phyloP scores from a whole-genome alignment of 2,329 filamentous ascomycete species.

The Neoscytalidium dimidiatum region DNA sequence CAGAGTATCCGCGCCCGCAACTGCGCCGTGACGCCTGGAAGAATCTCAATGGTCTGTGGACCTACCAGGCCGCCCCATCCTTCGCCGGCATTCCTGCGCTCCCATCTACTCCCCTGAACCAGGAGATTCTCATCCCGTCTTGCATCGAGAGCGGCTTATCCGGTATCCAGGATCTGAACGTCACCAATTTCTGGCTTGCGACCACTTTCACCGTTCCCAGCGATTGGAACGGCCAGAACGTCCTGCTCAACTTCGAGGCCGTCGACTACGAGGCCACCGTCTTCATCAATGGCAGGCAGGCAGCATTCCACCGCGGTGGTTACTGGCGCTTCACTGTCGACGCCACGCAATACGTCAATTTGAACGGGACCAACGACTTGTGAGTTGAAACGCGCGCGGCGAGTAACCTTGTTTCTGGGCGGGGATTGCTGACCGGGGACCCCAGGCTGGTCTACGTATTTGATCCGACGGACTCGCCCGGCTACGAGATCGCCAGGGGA shows the following conservation, averaged over 20 bases:
- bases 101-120: constrained; percentile 49
- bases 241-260: constrained; percentile 60
- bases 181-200: constrained; percentile 50
- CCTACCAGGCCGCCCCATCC: constrained; percentile 46
- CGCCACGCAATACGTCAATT: constrained; percentile 49
- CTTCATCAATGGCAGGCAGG: constrained; percentile 58
- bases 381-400: constrained; percentile 34
- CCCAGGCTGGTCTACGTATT: constrained; percentile 63
- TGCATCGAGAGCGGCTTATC: constrained; percentile 58
- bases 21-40: constrained; percentile 57
- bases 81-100: constrained; percentile 33
- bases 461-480: constrained; percentile 64
- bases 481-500: constrained; percentile 63
- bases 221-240: constrained; percentile 47
- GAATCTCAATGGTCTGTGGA: constrained; percentile 62
- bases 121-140: constrained; percentile 54
- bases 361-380: constrained; percentile 56
- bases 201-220: constrained; percentile 54
- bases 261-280: constrained; percentile 61
- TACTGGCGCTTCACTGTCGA: constrained; percentile 65
- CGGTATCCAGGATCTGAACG: constrained; percentile 45
- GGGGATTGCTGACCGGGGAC: background rate
- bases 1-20: constrained; percentile 60
- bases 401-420: background rate
- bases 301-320: constrained; percentile 59